These are phyloP conservation scores for Dothidotthia symphoricarpi DNA, from an alignment of 2,329 filamentous ascomycete species.

Conservation along the genomic window DNA sequence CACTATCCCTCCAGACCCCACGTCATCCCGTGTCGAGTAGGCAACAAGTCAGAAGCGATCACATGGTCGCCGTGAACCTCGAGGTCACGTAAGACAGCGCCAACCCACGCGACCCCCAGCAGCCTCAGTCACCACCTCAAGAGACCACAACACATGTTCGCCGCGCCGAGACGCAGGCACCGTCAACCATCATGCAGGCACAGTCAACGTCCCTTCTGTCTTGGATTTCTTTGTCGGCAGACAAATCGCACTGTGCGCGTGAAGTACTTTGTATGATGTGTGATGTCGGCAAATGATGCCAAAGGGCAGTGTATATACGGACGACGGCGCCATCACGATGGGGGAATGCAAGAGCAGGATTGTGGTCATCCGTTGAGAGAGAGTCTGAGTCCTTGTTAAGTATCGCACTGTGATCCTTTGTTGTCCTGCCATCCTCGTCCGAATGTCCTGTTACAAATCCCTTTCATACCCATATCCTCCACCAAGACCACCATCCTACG, in stretches of 20 bases:
- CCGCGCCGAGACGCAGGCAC: slow-evolving; percentile 27
- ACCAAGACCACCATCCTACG: slow-evolving; percentile 21
- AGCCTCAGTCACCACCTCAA: slow-evolving; percentile 28
- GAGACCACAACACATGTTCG: slow-evolving; percentile 29
- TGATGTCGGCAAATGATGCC: slow-evolving; percentile 22
- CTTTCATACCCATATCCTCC: slow-evolving; percentile 14
- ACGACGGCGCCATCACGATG: slow-evolving; percentile 13
- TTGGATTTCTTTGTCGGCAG: slow-evolving; percentile 6
- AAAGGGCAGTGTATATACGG: slow-evolving; percentile 18
- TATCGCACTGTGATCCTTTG: slow-evolving; percentile 10
- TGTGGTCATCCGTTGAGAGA: slow-evolving; percentile 10
- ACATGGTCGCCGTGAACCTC: slow-evolving; percentile 23
- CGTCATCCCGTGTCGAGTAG: not conserved
- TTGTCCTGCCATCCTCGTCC: slow-evolving; percentile 8
- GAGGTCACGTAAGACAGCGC: slow-evolving; percentile 36
- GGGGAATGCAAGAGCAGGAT: slow-evolving; percentile 5
- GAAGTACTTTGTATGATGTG: slow-evolving; percentile 10
- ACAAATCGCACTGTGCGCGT: slow-evolving; percentile 17
- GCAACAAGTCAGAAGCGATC: slow-evolving; percentile 10
- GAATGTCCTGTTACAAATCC: slow-evolving; percentile 23
- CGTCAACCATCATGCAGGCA: slow-evolving; percentile 31
- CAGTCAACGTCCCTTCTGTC: slow-evolving; percentile 21
- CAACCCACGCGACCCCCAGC: slow-evolving; percentile 33
- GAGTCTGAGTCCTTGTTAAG: slow-evolving; percentile 15
- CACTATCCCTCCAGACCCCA: not conserved